Conservation (phyloP, 1,139 yeast species). For the Cylindricascospora bacillispora region DNA sequence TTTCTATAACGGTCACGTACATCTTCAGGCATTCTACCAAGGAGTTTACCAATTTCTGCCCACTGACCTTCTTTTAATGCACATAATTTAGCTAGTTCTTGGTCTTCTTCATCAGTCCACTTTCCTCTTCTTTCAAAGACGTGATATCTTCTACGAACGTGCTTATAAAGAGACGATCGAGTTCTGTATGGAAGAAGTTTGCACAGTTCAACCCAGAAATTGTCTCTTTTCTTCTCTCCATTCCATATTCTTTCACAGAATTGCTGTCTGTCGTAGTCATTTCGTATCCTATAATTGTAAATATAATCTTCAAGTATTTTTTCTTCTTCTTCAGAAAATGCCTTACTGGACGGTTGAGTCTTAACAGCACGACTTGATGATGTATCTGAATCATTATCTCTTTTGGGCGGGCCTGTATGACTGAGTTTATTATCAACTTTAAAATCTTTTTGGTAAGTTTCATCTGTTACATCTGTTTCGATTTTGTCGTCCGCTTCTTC, state of each 20-base stretch:
- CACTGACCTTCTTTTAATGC: constrained; percentile 66
- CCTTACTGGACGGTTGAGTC: constrained; percentile 24
- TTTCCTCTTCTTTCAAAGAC: constrained; percentile 76
- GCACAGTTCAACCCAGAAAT: constrained; percentile 76
- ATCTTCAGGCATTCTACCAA: constrained; percentile 96
- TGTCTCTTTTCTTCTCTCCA: constrained; percentile 69
- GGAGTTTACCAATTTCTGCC: constrained; percentile 63
- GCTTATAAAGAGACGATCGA: constrained; percentile 81
- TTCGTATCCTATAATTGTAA: constrained; percentile 48
- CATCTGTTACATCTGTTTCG: background rate
- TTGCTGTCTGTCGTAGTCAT: constrained; percentile 50
- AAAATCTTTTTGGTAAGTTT: background rate
- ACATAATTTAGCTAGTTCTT: constrained; percentile 47
- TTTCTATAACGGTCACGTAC: constrained; percentile 95
- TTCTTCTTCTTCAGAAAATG: constrained; percentile 41
- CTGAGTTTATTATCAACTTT: background rate
- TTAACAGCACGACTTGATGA: background rate
- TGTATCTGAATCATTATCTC: background rate
- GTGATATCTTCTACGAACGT: constrained; percentile 80
- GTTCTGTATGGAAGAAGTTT: constrained; percentile 72
- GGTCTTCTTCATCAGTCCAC: constrained; percentile 79
- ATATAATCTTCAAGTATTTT: constrained; percentile 62
- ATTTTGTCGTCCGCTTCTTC: too few relatives aligned
- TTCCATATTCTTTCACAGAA: constrained; percentile 83
- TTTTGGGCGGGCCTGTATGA: too few relatives aligned